Conservation (phyloP, 2,329 filamentous ascomycete genomes). For the Leptosphaerulina australis region DNA sequence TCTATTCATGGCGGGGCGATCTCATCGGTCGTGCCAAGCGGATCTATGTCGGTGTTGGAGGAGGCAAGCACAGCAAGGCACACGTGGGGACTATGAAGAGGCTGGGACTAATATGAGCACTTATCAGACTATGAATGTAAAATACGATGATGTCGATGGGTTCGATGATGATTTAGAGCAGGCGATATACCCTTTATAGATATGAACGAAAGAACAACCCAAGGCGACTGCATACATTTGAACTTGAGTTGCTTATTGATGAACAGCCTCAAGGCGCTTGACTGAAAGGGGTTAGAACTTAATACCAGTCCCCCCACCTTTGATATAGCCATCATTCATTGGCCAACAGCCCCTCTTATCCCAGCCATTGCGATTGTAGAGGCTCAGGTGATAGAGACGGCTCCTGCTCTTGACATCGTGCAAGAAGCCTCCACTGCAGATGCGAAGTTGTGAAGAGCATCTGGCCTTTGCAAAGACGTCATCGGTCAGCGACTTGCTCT, state of each 20-base stretch:
- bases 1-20: conserved; percentile 38
- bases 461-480: conserved; percentile 10
- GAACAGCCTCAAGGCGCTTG: not conserved
- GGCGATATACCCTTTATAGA: conserved; percentile 11
- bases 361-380: conserved; percentile 1
- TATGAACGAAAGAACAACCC: not conserved
- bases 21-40: conserved; percentile 35
- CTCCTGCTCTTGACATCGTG: not conserved
- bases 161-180: not conserved
- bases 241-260: not conserved
- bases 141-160: not conserved
- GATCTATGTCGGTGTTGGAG: conserved; percentile 25
- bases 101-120: conserved; percentile 33
- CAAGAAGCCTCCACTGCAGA: not conserved
- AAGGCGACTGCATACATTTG: not conserved
- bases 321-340: conserved; percentile 3
- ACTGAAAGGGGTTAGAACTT: not conserved
- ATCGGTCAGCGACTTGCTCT: conserved; percentile 1
- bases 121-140: not conserved
- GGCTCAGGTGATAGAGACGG: not conserved
- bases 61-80: conserved; percentile 27
- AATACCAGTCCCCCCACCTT: conserved; percentile 1
- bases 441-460: not conserved
- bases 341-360: not conserved
- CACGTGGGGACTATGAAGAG: conserved; percentile 39